Conservation (phyloP, 2,329 filamentous ascomycete species). For the Sphaerulina musiva region DNA sequence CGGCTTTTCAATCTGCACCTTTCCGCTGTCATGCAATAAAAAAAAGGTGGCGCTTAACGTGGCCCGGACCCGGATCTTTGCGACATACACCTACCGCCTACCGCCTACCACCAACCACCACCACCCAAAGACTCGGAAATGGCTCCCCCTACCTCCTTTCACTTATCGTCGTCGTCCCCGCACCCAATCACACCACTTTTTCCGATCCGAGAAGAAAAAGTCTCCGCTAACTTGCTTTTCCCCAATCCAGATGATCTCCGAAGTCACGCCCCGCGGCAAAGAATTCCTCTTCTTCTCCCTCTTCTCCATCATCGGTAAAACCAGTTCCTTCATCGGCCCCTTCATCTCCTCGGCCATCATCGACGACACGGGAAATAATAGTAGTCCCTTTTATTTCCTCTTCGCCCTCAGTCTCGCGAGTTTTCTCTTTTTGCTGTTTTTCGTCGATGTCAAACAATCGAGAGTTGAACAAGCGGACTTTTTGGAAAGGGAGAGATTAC, state of each 20-base stretch:
- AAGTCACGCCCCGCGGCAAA: constrained; percentile 61
- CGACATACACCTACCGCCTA: not conserved
- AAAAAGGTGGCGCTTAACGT: not conserved
- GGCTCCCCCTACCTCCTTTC: no score
- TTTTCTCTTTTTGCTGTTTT: constrained; percentile 48
- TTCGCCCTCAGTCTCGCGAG: constrained; percentile 54
- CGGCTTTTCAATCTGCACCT: not conserved
- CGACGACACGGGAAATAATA: constrained; percentile 54
- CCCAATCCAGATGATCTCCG: constrained; percentile 52
- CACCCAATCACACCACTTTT: not conserved
- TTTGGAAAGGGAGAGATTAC: constrained; percentile 35
- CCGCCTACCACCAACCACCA: not conserved
- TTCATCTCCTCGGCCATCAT: constrained; percentile 65
- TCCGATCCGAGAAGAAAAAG: no score
- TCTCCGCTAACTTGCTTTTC: no score
- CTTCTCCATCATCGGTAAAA: constrained; percentile 64
- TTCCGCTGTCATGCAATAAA: constrained; percentile 4
- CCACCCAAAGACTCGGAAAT: not conserved
- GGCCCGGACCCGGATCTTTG: not conserved
- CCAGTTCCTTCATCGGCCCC: constrained; percentile 61
- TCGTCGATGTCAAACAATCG: constrained; percentile 57
- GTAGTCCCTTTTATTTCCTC: constrained; percentile 60
- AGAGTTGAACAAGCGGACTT: constrained; percentile 53
- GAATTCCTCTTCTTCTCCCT: constrained; percentile 39
- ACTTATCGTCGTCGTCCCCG: not conserved